Base-by-base conservation (phyloP, 169 alveolate species). In the Babesia bovis region DNA sequence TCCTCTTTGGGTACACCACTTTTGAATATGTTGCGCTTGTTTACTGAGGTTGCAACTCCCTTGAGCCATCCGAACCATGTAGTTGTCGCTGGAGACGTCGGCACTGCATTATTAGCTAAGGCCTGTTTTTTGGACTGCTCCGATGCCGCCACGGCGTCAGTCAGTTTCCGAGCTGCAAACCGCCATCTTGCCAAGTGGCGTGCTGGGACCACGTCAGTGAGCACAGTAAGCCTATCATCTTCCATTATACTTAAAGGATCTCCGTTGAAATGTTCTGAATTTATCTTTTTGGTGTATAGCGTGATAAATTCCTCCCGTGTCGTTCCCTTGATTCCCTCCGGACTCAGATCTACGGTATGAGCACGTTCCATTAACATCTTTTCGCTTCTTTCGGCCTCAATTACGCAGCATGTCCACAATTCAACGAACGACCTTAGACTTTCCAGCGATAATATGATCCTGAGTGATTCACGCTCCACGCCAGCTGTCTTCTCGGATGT, bases 161-260 rank as follows among this genome's bases (percentile, higher is more conserved):
- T 66, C 55, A 83, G 51, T 66, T 84, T 47, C 33, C 55, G 68
- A 72, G 94, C 85, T 3, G 85, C 90, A 49, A 82, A 60, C 26
- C 91, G 75, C 95, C 95, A 91, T 51, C 90, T 82, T 15, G 95
- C 95, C 42, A 91, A 79, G 69, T 91, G 93, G 6, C 95, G 51
- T 21, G 90, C 90, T 40, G 93, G 93, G 13, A 89, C 91, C n/a
- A 89, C 92, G 61, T 89, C 93, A 47, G 85, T 84, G 36, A 91
- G 82, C 15, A 66, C 79, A 59, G 56, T 86, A 45, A 89, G 78
- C 42, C 94, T 51, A 59, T 72, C 87, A 21, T 61, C 38, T 60
- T 88, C 93, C 38, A 30, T 21, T 12, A 66, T 15, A 21, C 86
- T 40, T 45, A 86, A 44, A 23, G 66, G 82, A 6, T 63, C 81